Base-by-base conservation (phyloP, 2,329 filamentous ascomycete genomes). In the Metarhizium album region DNA sequence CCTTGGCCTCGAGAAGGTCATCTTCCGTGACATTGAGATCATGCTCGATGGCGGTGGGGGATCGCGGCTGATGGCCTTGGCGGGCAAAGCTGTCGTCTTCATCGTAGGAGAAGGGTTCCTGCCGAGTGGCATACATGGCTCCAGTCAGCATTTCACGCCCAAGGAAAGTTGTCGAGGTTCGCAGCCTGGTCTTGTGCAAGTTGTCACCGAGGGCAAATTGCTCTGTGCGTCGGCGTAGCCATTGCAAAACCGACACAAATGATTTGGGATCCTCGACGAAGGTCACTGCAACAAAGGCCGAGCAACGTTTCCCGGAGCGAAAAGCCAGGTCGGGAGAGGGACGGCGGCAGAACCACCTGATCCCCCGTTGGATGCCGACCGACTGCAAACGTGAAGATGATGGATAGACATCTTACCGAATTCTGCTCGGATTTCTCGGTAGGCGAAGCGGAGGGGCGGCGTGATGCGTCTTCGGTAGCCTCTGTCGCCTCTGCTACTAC, bases 21-120 rank as follows among this genome's bases (percentile, higher is more conserved):
- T 72, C 66, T 55, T 73, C 70, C 45, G 71, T 73, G 31, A 72
- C 70, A 53, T 73, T 71, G 50, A 73, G 65, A 51, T 68, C 64
- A 50, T 69, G 66, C 55, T 67, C 66, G 24, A 66, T 60, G 31
- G 50, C 47, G 20, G 53, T 52, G 14, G 57, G 58, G 13, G 46
- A 50, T 20, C 50, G 54, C 18, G 51, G 53, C 9, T 66, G 64
- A 51, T 64, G 60, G 33, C 62, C 60, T 6, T 55, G 53, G 24
- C 58, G 59, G 48, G 62, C 61, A 47, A 66, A 61, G 54, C 54
- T 58, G 43, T 67, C 67, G 56, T 69, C 67, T 58, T 69, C 65
- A 49, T 69, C 63, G 53, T 69, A 69, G 8, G 66, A 66, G 51
- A 69, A 69, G 52, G 67, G 66, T 57, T 67, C 57, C 61, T 63